A percentile compares a stretch with the other conserved stretches of the same genome.
phyloP scores from a whole-genome alignment of 2,329 filamentous ascomycete species.

The Rachicladosporium sp. region DNA sequence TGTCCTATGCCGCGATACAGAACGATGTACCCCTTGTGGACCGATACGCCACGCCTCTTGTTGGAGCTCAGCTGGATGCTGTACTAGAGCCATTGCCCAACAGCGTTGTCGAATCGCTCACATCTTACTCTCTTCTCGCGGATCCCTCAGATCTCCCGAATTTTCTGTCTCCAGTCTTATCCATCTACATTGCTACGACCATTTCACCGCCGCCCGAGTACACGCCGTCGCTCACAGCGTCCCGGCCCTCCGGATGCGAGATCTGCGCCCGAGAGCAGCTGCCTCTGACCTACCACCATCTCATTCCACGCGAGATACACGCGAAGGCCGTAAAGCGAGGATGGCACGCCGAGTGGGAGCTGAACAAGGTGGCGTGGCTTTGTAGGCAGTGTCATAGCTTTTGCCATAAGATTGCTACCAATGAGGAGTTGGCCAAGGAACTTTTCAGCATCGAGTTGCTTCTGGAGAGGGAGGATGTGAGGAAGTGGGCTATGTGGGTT shows the following conservation, averaged over 20 bases:
- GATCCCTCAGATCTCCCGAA: conserved; percentile 31
- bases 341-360: conserved; percentile 63
- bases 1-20: conserved; percentile 49
- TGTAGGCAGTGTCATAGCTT: conserved; percentile 75
- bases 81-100: conserved; percentile 46
- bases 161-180: conserved; percentile 53
- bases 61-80: conserved; percentile 22
- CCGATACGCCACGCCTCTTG: conserved; percentile 45
- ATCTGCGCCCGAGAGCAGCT: conserved; percentile 66
- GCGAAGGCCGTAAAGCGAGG: conserved; percentile 62
- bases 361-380: conserved; percentile 75
- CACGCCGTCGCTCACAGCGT: conserved; percentile 28
- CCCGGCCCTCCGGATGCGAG: conserved; percentile 53
- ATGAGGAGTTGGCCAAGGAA: conserved; percentile 64
- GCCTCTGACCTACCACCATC: conserved; percentile 68
- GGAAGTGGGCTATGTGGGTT: conserved; percentile 61
- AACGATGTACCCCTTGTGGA: conserved; percentile 38
- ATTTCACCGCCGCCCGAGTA: conserved; percentile 54
- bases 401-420: conserved; percentile 61
- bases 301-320: conserved; percentile 70
- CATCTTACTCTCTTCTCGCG: conserved; percentile 52
- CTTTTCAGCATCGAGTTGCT: conserved; percentile 64
- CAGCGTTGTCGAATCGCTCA: conserved; percentile 52
- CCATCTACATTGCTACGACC: conserved; percentile 46
- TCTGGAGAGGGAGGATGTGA: conserved; percentile 57